Evolutionary conservation across 179 eudicot genomes (phyloP).

Genomic region (Spergularia azorica): DNA sequence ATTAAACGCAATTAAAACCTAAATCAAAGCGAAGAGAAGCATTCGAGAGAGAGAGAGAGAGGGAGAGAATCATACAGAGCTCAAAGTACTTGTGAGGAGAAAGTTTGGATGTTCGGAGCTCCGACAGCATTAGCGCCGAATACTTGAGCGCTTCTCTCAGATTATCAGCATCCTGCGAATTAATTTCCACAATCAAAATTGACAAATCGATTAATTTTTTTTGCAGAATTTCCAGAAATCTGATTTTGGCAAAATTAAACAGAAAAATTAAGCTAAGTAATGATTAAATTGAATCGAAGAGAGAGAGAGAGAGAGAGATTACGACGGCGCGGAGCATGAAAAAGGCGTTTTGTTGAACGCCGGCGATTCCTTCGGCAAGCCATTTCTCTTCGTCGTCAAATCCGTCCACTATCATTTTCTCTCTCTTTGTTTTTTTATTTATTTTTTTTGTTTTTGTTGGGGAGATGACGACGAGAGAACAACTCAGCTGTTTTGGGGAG

Average conservation of each 20-base stretch:
- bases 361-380: conserved; percentile 89
- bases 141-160: conserved; percentile 84
- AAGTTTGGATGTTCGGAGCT: conserved; percentile 87
- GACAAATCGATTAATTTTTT: neutral
- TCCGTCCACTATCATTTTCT: conserved; percentile 59
- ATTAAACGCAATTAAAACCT: neutral
- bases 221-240: conserved; percentile 10
- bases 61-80: conserved; percentile 51
- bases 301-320: neutral
- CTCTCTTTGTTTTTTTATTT: conserved; percentile 13
- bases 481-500: neutral
- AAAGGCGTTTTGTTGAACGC: conserved; percentile 92
- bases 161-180: conserved; percentile 75
- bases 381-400: conserved; percentile 92
- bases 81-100: conserved; percentile 96
- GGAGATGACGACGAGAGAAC: conserved; percentile 4
- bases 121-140: conserved; percentile 91
- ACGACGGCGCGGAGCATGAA: conserved; percentile 97
- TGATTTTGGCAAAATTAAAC: neutral
- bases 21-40: neutral
- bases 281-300: conserved; percentile 1
- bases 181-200: neutral
- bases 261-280: neutral
- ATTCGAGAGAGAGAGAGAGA: neutral
- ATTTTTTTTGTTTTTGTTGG: conserved; percentile 1